phyloP scores from a whole-genome alignment of 176 grass and related monocot species.

The Tuctoria greenei region DNA sequence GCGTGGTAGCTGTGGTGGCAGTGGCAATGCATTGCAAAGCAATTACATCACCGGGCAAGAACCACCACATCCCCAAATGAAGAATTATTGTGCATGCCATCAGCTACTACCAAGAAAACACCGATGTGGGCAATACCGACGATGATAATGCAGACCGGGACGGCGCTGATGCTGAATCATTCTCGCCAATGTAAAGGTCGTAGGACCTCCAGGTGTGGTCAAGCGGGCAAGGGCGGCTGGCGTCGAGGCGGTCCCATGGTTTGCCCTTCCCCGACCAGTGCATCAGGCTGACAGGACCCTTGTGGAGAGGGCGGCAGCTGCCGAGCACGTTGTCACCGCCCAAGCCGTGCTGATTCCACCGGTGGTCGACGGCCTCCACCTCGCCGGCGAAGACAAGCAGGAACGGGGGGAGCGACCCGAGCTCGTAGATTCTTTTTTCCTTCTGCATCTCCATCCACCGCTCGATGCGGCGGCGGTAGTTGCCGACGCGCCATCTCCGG shows the following conservation, averaged over 20 bases:
- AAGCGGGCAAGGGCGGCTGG: slow-evolving; percentile 63
- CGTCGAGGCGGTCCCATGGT: slow-evolving; percentile 81
- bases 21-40: slow-evolving; percentile 33
- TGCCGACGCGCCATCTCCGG: slow-evolving; percentile 62
- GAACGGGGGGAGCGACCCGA: slow-evolving; percentile 83
- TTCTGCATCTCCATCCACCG: slow-evolving; percentile 80
- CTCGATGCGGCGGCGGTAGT: slow-evolving; percentile 71
- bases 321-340: slow-evolving; percentile 86
- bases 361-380: slow-evolving; percentile 77
- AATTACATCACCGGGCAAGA: slow-evolving; percentile 28
- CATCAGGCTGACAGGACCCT: slow-evolving; percentile 82
- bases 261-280: slow-evolving; percentile 95
- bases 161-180: slow-evolving; percentile 33
- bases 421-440: slow-evolving; percentile 77
- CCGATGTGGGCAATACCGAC: slow-evolving; percentile 30
- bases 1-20: slow-evolving; percentile 24
- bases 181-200: slow-evolving; percentile 56
- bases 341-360: slow-evolving; percentile 96
- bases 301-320: slow-evolving; percentile 79
- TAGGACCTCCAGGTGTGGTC: slow-evolving; percentile 77
- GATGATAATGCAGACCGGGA: slow-evolving; percentile 35
- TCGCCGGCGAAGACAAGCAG: slow-evolving; percentile 81
- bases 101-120: slow-evolving; percentile 62
- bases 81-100: slow-evolving; percentile 41
- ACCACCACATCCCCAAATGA: slow-evolving; percentile 28